Conservation (phyloP, 1,139 yeast genomes). For the Kurtzmaniella natalensis region DNA sequence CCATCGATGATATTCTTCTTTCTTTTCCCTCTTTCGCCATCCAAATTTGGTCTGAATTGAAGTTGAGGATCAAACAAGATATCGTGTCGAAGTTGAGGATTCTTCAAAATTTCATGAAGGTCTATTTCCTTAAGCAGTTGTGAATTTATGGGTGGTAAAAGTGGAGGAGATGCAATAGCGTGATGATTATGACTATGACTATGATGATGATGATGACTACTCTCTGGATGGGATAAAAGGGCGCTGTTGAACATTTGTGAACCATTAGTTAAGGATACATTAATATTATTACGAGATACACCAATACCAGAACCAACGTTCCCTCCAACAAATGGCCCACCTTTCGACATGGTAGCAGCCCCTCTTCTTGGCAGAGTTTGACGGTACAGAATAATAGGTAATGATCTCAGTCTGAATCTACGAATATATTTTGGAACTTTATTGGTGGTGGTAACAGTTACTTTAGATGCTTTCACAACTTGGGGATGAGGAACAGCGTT, state of each 20-base stretch:
- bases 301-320: not conserved
- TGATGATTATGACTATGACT: slow-evolving; percentile 18
- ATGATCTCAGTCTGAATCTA: slow-evolving; percentile 38
- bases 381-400: slow-evolving; percentile 39
- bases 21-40: slow-evolving; percentile 83
- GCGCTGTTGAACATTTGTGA: slow-evolving; percentile 1
- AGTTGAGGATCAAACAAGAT: slow-evolving; percentile 88
- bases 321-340: not conserved
- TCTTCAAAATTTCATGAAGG: slow-evolving; percentile 80
- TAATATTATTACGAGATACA: slow-evolving; percentile 2
- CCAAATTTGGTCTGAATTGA: slow-evolving; percentile 87
- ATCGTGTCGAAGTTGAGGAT: slow-evolving; percentile 91
- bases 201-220: slow-evolving; percentile 6
- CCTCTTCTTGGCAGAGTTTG: slow-evolving; percentile 2
- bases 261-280: not conserved
- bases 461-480: slow-evolving; percentile 3
- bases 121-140: slow-evolving; percentile 85
- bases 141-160: slow-evolving; percentile 80
- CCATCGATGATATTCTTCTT: slow-evolving; percentile 72
- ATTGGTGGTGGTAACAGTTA: slow-evolving; percentile 10
- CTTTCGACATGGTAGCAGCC: not conserved
- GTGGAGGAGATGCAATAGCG: slow-evolving; percentile 19
- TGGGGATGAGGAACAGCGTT: slow-evolving; percentile 8
- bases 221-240: slow-evolving; percentile 3
- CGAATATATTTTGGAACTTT: slow-evolving; percentile 38